Percentiles rank a stretch among this genome's conserved stretches.
Conservation (phyloP, 179 eudicot genomes). For the Silene vulgaris region DNA sequence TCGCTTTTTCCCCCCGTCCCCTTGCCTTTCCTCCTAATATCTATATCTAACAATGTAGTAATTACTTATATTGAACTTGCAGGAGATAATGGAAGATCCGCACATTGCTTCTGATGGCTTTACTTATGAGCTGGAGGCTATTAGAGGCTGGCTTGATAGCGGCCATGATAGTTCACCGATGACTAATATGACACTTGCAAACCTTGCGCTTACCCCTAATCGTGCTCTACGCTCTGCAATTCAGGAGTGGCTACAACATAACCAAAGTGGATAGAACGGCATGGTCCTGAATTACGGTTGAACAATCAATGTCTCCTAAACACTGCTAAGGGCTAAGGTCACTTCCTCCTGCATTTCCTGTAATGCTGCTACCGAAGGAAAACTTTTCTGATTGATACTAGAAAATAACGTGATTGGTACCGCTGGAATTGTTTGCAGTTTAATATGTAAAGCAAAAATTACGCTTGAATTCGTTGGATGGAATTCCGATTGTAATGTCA, state of each 20-base stretch:
- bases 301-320: neutral
- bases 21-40: no score
- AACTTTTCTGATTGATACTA: neutral
- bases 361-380: neutral
- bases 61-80: constrained; percentile 16
- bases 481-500: neutral
- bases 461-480: neutral
- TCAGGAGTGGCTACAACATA: constrained; percentile 32
- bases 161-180: neutral
- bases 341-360: neutral
- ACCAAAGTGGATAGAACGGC: neutral
- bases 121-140: constrained; percentile 35
- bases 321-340: neutral
- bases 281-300: neutral
- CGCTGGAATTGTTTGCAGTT: neutral
- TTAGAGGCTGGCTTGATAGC: constrained; percentile 11
- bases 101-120: constrained; percentile 34
- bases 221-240: constrained; percentile 29
- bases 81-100: constrained; percentile 47
- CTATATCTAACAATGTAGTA: neutral
- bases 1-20: no score
- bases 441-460: neutral
- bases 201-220: constrained; percentile 3
- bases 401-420: neutral
- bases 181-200: neutral